Evolutionary conservation across 2,329 filamentous ascomycete genomes (phyloP).

Genomic region (Cryphonectria radicalis): DNA sequence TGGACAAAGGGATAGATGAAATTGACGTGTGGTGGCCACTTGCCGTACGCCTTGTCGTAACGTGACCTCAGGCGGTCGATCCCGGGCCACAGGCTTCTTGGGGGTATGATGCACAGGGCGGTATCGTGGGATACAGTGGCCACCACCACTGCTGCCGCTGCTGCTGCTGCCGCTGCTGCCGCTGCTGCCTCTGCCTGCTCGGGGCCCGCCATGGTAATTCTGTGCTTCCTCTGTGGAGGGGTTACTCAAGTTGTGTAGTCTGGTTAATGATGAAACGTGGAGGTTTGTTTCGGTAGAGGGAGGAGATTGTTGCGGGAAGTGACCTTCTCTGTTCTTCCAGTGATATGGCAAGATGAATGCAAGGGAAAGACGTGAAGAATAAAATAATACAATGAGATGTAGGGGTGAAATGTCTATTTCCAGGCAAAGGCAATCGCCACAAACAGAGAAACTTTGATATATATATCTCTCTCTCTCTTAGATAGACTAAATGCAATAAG

Average conservation of each 20-base stretch:
- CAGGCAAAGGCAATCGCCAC: background rate
- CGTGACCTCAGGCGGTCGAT: constrained; percentile 61
- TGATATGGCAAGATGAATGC: background rate
- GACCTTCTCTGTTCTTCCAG: background rate
- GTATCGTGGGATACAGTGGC: constrained; percentile 54
- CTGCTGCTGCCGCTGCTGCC: too few species aligned
- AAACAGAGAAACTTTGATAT: background rate
- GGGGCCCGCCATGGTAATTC: constrained; percentile 13
- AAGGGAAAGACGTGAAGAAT: background rate
- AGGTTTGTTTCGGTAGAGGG: background rate
- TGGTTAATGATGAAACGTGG: background rate
- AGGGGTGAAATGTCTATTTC: background rate
- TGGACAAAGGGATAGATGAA: constrained; percentile 68
- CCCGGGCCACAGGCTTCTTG: constrained; percentile 49
- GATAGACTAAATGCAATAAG: background rate
- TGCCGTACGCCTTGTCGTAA: constrained; percentile 64
- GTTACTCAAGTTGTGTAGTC: background rate
- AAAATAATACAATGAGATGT: background rate
- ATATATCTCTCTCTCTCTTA: background rate
- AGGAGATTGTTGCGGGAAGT: background rate
- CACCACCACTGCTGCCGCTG: background rate
- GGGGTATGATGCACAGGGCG: constrained; percentile 64
- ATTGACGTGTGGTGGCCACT: constrained; percentile 71
- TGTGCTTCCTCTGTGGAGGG: background rate
- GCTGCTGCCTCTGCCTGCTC: background rate